phyloP scores from a whole-genome alignment of 495 filamentous ascomycete genomes.

The Extremus antarcticus region DNA sequence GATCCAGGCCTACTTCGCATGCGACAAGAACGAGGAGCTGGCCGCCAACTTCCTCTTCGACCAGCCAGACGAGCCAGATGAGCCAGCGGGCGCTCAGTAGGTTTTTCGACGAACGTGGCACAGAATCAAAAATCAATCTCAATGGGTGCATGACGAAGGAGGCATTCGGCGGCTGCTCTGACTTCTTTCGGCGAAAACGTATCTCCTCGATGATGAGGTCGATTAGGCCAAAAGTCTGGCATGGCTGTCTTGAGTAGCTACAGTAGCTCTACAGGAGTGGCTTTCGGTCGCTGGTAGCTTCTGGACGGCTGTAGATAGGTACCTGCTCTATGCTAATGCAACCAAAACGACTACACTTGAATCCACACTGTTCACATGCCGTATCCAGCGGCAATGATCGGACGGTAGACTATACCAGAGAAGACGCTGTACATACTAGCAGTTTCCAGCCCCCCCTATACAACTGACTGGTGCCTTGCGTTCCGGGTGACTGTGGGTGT shows the following conservation, averaged over 20 bases:
- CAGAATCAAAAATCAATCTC: too few relatives aligned
- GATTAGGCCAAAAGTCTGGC: too few relatives aligned
- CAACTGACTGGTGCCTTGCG: too few relatives aligned
- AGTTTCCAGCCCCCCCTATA: too few relatives aligned
- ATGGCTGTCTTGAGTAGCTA: too few relatives aligned
- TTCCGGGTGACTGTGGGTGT: too few relatives aligned
- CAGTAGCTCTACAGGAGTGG: background rate
- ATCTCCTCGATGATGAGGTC: background rate
- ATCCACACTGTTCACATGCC: background rate
- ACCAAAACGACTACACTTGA: background rate
- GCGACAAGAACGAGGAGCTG: conserved; percentile 97
- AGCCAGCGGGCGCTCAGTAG: conserved; percentile 25
- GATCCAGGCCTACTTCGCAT: conserved; percentile 98
- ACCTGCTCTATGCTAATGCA: background rate
- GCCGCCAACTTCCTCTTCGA: conserved; percentile 98
- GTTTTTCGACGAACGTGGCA: background rate
- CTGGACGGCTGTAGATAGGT: background rate
- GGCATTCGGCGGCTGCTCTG: background rate
- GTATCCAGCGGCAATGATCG: too few relatives aligned
- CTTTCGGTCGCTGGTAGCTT: background rate
- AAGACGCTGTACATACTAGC: too few relatives aligned
- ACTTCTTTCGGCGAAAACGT: background rate
- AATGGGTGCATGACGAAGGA: too few relatives aligned
- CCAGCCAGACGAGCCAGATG: conserved; percentile 80
- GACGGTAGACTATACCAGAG: too few relatives aligned